phyloP scores from a whole-genome alignment of 306 rosid species.

The Heteromeles arbutifolia region DNA sequence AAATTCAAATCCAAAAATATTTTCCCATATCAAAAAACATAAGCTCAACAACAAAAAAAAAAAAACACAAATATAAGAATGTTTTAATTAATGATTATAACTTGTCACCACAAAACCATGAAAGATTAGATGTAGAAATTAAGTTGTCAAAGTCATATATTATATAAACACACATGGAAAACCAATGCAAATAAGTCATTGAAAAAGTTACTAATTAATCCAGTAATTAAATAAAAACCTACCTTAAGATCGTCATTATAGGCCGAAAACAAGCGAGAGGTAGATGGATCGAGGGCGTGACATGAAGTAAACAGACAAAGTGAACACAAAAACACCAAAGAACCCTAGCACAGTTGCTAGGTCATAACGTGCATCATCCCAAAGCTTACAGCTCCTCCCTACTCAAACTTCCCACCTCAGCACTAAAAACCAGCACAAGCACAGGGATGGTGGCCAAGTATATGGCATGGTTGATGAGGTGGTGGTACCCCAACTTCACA shows the following conservation, averaged over 20 bases:
- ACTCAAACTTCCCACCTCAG: conserved; percentile 79
- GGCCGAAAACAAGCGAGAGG: conserved; percentile 73
- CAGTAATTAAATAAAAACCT: background rate
- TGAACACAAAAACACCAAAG: conserved; percentile 73
- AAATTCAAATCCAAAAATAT: background rate
- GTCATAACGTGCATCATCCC: conserved; percentile 82
- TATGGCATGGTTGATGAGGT: conserved; percentile 80
- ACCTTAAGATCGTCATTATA: conserved; percentile 70
- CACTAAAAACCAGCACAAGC: conserved; percentile 73
- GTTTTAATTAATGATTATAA: background rate
- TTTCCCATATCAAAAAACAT: background rate
- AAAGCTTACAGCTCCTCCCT: conserved; percentile 68
- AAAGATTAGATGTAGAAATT: background rate
- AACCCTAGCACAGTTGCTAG: conserved; percentile 74
- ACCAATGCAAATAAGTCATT: background rate
- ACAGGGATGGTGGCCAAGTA: conserved; percentile 77
- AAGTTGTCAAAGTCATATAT: background rate
- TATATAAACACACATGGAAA: too few species aligned
- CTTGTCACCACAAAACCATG: background rate
- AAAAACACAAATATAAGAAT: background rate
- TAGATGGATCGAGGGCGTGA: conserved; percentile 80
- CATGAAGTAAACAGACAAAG: conserved; percentile 83
- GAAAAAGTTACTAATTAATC: background rate
- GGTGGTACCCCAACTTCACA: conserved; percentile 85
- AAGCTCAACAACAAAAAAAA: too few species aligned